These are phyloP conservation scores for Gossypium davidsonii DNA, from an alignment of 441 rosid species.

Conservation along the genomic window DNA sequence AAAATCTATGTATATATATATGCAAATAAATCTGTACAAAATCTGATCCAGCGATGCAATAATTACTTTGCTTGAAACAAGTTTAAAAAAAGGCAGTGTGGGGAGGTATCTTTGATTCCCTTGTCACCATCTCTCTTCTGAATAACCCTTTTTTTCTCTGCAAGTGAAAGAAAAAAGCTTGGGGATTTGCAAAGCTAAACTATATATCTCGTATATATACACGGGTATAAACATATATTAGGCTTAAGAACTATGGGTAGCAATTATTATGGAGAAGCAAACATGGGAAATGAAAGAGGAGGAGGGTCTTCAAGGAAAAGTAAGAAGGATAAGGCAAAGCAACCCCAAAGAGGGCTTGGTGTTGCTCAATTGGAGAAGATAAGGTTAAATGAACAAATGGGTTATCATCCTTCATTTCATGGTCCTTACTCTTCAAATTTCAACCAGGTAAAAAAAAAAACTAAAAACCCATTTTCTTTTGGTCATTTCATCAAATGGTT, in stretches of 20 bases:
- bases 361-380: conserved; percentile 97
- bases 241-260: conserved; percentile 40
- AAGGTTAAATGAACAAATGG: conserved; percentile 77
- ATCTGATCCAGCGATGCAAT: conserved; percentile 93
- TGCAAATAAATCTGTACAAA: conserved; percentile 56
- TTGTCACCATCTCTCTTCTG: conserved; percentile 18
- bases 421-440: conserved; percentile 34
- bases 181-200: conserved; percentile 27
- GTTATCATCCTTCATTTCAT: conserved; percentile 42
- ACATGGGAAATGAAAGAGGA: conserved; percentile 51
- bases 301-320: conserved; percentile 57
- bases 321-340: conserved; percentile 94
- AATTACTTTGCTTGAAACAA: conserved; percentile 37
- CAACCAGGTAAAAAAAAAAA: conserved; percentile 35
- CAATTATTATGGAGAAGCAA: conserved; percentile 72
- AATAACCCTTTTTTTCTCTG: not conserved
- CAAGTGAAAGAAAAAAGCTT: conserved; percentile 2
- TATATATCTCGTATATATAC: not conserved
- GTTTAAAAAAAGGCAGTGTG: conserved; percentile 31
- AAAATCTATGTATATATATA: conserved; percentile 55
- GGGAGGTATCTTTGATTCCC: conserved; percentile 44
- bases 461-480: not conserved
- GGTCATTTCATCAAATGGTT: not conserved
- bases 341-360: conserved; percentile 96
- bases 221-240: not conserved